A percentile compares a stretch with the other conserved stretches of the same genome.
These are phyloP conservation scores for Alternaria panax DNA, from an alignment of 2,329 filamentous ascomycete species.

Conservation along the genomic window DNA sequence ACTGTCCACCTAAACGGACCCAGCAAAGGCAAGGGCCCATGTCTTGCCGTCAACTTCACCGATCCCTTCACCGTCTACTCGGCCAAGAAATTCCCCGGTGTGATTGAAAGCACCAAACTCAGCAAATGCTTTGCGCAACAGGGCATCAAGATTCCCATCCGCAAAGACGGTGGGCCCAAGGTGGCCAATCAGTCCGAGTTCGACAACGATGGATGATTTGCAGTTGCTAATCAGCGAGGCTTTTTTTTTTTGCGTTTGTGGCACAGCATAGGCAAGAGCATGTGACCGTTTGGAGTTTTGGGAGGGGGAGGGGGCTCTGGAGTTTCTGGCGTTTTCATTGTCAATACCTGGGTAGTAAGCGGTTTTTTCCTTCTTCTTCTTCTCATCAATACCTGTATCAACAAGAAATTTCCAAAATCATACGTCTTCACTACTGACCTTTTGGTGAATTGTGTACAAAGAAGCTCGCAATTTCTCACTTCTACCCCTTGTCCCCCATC, in stretches of 20 bases:
- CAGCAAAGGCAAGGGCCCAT: conserved; percentile 78
- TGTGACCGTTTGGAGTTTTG: background rate
- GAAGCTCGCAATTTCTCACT: too few species aligned
- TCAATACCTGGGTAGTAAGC: background rate
- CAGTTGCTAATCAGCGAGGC: background rate
- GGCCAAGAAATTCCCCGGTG: conserved; percentile 97
- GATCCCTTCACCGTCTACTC: conserved; percentile 93
- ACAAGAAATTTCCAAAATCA: background rate
- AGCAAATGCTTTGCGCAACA: conserved; percentile 94
- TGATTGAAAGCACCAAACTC: conserved; percentile 89
- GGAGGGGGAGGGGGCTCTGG: background rate
- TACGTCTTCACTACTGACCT: background rate
- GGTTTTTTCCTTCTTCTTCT: too few species aligned
- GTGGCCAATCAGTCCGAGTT: conserved; percentile 55
- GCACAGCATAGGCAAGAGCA: background rate
- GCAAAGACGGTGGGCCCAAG: conserved; percentile 79
- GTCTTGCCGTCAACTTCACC: conserved; percentile 85
- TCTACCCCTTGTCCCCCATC: too few species aligned
- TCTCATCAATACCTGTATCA: background rate
- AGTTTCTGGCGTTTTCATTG: background rate
- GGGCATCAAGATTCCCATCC: conserved; percentile 95
- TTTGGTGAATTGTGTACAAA: background rate
- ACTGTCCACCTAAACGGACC: conserved; percentile 57
- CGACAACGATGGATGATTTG: conserved; percentile 48
- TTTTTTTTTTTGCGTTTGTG: background rate